Conservation (phyloP, 805 yeast genomes). For the Saturnispora serradocipensis region DNA sequence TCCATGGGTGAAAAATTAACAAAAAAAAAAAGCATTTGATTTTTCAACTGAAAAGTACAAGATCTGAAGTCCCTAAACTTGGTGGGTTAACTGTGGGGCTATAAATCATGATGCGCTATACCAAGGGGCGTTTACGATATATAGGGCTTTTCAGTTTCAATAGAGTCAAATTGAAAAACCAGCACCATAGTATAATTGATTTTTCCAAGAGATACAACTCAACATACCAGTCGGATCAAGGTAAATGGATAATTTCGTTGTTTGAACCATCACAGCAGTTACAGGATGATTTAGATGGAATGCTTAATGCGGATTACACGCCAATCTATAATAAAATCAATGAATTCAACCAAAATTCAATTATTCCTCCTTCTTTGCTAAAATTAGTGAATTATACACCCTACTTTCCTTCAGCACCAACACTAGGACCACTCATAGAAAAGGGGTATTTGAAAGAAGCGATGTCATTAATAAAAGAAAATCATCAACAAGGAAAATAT, state of each 20-base stretch:
- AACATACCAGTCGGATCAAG: neutral
- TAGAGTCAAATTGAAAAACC: too few species aligned
- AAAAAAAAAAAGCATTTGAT: neutral
- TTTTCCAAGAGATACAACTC: neutral
- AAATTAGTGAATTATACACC: slow-evolving; percentile 3
- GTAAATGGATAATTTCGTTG: slow-evolving; percentile 3
- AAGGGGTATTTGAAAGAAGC: slow-evolving; percentile 7
- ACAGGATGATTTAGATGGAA: neutral
- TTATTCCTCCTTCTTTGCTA: slow-evolving; percentile 3
- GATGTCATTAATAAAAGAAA: slow-evolving; percentile 5
- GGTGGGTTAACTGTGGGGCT: neutral
- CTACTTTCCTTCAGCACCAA: slow-evolving; percentile 1
- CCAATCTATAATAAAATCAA: slow-evolving; percentile 2
- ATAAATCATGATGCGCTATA: neutral
- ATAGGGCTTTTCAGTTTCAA: neutral
- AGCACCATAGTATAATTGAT: neutral
- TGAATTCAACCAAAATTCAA: neutral
- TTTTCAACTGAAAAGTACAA: neutral
- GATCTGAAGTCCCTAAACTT: neutral
- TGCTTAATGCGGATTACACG: slow-evolving; percentile 3
- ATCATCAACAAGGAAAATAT: slow-evolving; percentile 4
- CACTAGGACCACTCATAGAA: slow-evolving; percentile 2
- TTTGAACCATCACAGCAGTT: slow-evolving; percentile 3
- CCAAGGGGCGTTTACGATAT: slow-evolving; percentile 1
- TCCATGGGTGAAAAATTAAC: neutral